A percentile compares a stretch with the other conserved stretches of the same genome.
Evolutionary conservation across 1,284 basidiomycete species (phyloP).

Genomic region (Cystobasidiaceae sp.): DNA sequence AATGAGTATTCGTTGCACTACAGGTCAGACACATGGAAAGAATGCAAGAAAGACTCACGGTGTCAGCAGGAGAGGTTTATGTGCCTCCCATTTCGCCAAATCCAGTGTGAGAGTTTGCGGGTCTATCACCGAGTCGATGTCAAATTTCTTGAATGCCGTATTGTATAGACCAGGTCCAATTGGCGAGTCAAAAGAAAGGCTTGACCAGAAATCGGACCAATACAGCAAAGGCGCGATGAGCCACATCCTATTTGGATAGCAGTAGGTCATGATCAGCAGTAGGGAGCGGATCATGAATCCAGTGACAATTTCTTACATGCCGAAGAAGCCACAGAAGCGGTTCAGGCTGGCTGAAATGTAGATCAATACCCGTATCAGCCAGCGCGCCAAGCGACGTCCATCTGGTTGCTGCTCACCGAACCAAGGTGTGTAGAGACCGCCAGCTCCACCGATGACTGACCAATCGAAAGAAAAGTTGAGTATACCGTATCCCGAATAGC

Average conservation of each 20-base stretch:
- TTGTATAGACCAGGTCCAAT: constrained; percentile 47
- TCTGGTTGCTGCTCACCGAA: constrained; percentile 32
- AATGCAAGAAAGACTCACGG: constrained; percentile 9
- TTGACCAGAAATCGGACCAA: constrained; percentile 49
- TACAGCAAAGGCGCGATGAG: constrained; percentile 48
- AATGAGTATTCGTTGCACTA: constrained; percentile 16
- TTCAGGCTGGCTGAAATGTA: constrained; percentile 16
- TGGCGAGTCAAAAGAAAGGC: constrained; percentile 46
- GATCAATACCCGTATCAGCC: neutral
- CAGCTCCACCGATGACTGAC: constrained; percentile 41
- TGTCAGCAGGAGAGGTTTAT: constrained; percentile 35
- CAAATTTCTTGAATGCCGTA: constrained; percentile 38
- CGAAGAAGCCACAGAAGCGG: constrained; percentile 27
- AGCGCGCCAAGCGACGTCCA: neutral
- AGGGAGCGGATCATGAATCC: neutral
- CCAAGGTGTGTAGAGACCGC: constrained; percentile 38
- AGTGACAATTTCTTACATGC: neutral
- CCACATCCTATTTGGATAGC: constrained; percentile 45
- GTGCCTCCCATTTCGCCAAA: constrained; percentile 42
- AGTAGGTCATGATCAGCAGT: constrained; percentile 17
- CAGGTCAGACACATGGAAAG: neutral
- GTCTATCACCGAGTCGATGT: constrained; percentile 40
- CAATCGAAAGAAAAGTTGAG: constrained; percentile 45
- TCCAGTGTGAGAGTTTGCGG: constrained; percentile 32
- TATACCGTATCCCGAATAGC: constrained; percentile 49